Evolutionary conservation across 1,284 basidiomycete species (phyloP).

Genomic region (Dichomitus squalens): DNA sequence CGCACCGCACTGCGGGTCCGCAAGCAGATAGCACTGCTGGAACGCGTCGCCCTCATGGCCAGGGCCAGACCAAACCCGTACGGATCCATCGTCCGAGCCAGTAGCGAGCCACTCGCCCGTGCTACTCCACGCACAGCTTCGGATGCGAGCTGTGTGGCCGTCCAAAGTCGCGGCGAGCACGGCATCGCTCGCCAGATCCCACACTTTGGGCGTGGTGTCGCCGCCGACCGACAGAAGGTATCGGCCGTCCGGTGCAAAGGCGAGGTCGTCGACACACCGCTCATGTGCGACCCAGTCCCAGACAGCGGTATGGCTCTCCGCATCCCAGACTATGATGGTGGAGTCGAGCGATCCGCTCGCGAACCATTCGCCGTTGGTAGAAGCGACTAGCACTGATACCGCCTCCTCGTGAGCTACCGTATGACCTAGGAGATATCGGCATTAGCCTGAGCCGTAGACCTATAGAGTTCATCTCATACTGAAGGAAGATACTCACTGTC

Average conservation of each 20-base stretch:
- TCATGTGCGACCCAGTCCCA: not conserved
- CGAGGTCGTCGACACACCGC: not conserved
- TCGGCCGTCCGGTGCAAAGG: not conserved
- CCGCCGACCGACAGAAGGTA: not conserved
- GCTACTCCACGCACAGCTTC: not conserved
- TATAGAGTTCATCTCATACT: not conserved
- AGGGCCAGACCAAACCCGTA: not conserved
- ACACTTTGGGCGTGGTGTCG: not conserved
- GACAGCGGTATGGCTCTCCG: not conserved
- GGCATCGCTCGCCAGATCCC: not conserved
- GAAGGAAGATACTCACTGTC: not conserved
- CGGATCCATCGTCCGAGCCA: not conserved
- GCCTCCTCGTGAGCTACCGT: no score
- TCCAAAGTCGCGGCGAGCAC: not conserved
- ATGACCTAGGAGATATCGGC: no score
- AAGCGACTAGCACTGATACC: not conserved
- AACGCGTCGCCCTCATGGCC: not conserved
- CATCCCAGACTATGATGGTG: conserved; percentile 13
- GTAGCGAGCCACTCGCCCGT: not conserved
- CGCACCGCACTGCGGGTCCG: not conserved
- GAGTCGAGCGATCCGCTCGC: conserved; percentile 2
- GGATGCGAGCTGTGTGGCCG: not conserved
- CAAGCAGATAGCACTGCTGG: not conserved
- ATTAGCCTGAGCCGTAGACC: not conserved
- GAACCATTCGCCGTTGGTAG: conserved; percentile 4